Evolutionary conservation across 2,329 filamentous ascomycete species (phyloP), one percentile per base, ranked within the genome.

Genomic region (Conoideocrella luteorostrata): DNA sequence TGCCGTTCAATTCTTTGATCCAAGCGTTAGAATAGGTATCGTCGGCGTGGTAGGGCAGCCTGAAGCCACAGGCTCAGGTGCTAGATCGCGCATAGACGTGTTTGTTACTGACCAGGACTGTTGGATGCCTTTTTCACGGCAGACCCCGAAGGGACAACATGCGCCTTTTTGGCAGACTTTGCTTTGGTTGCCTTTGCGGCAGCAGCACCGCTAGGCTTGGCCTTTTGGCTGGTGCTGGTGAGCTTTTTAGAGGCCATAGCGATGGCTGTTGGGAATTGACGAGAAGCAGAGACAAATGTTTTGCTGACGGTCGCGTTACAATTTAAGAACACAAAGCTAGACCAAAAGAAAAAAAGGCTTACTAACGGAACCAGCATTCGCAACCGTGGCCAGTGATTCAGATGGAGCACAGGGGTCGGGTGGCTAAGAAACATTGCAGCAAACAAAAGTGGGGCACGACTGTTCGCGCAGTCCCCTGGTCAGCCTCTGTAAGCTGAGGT

Each of bases 51-150:
- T 17, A 4, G 29, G 4, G 26, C 22, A 6, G 17, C 11, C 21
- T 29, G 7, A 20, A 23, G 26, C 24, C 20, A 20, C 26, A 20
- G 17, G 35, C 26, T 36, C 28, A 4, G n/a, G n/a, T 37, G 18
- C 7, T 20, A 33, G 29, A n/a, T 30, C 43, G 38, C 24, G 30
- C 32, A 17, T 23, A 11, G 15, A 15, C 33, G 39, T 12, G 12
- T 41, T 13, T 37, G 15, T 34, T 43, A 47, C 45, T 47, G 28
- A 47, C 45, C 45, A 41, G 41, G 33, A 41, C 41, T 44, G 45
- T 21, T 23, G 17, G 45, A 23, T 5, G 35, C 20, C 29, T 44
- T 37, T 18, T 47, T 47, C 6, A 33, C 24, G 7, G 30, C 32
- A 4, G 33, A n/a, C n/a, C n/a, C n/a, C n/a, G n/a, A n/a, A n/a